Evolutionary conservation across 257 asterid species (phyloP).

Genomic region (Craterostigma plantagineum): DNA sequence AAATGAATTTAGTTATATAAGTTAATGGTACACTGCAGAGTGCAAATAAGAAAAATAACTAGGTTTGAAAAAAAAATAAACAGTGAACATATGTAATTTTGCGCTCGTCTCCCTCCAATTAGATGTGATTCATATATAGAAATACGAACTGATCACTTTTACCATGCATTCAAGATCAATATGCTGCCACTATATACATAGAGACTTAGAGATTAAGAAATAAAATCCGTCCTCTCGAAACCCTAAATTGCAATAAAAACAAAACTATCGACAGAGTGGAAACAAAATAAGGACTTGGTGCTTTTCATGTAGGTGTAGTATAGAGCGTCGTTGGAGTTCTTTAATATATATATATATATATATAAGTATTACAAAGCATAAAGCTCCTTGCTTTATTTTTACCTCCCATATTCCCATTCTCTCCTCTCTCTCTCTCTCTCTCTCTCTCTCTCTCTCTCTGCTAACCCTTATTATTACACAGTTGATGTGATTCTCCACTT

Average conservation of each 20-base stretch:
- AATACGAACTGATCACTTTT: slow-evolving; percentile 21
- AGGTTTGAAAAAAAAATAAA: too few relatives aligned
- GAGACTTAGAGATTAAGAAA: slow-evolving; percentile 77
- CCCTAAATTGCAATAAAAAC: slow-evolving; percentile 55
- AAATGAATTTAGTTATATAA: too few relatives aligned
- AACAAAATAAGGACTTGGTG: slow-evolving; percentile 36
- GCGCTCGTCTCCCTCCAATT: too few relatives aligned
- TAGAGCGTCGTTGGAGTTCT: slow-evolving; percentile 13
- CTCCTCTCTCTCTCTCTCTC: too few relatives aligned
- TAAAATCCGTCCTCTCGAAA: slow-evolving; percentile 24
- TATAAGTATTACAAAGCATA: slow-evolving; percentile 18
- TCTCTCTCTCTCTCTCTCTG: slow-evolving; percentile 13
- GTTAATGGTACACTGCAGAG: too few relatives aligned
- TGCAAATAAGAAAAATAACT: too few relatives aligned
- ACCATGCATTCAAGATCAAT: slow-evolving; percentile 30
- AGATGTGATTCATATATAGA: not conserved
- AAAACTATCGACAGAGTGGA: slow-evolving; percentile 42
- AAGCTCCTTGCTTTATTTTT: slow-evolving; percentile 66
- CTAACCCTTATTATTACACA: slow-evolving; percentile 14
- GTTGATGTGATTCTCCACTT: slow-evolving; percentile 97
- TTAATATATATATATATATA: too few relatives aligned
- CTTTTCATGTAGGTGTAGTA: slow-evolving; percentile 4
- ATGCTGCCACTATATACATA: slow-evolving; percentile 16
- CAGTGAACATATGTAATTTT: too few relatives aligned
- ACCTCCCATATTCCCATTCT: slow-evolving; percentile 81